These are phyloP conservation scores for Rhodotorula kratochvilovae DNA, from an alignment of 768 basidiomycete species.

Conservation along the genomic window DNA sequence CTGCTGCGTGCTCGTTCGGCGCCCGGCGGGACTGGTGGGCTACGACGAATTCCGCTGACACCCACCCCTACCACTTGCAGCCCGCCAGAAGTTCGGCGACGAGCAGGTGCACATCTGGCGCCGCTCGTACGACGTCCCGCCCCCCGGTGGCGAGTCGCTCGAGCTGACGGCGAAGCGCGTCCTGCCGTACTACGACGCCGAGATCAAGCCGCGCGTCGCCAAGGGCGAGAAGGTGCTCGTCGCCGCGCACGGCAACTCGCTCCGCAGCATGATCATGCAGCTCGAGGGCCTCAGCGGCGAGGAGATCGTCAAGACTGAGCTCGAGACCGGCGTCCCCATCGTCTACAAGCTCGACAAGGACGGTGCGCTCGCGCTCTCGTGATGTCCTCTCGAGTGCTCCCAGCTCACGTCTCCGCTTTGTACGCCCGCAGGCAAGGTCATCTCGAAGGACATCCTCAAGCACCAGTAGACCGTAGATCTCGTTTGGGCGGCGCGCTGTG, in stretches of 20 bases:
- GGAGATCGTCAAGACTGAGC: conserved; percentile 41
- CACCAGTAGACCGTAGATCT: conserved; percentile 1
- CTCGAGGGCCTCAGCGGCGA: conserved; percentile 40
- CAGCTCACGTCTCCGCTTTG: too few relatives aligned
- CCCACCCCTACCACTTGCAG: too few relatives aligned
- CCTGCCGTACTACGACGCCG: conserved; percentile 43
- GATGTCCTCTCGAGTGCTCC: too few relatives aligned
- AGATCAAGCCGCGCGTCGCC: conserved; percentile 40
- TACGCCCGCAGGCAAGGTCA: conserved; percentile 27
- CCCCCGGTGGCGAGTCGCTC: conserved; percentile 43
- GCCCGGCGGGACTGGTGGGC: too few relatives aligned
- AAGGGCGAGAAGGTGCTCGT: conserved; percentile 43
- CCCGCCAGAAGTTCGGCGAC: conserved; percentile 41
- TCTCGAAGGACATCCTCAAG: conserved; percentile 39
- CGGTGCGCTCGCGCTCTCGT: conserved; percentile 2
- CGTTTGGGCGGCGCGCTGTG: too few relatives aligned
- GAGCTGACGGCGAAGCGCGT: conserved; percentile 42
- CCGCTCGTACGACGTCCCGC: conserved; percentile 42
- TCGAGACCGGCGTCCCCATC: conserved; percentile 41
- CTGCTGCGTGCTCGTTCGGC: not conserved
- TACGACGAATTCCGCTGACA: too few relatives aligned
- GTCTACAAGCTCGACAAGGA: conserved; percentile 41
- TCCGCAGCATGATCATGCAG: conserved; percentile 42
- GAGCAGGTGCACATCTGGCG: conserved; percentile 45
- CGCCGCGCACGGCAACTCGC: conserved; percentile 44